Evolutionary conservation across 768 basidiomycete species (phyloP).

Genomic region (Rhizopogon rudus): DNA sequence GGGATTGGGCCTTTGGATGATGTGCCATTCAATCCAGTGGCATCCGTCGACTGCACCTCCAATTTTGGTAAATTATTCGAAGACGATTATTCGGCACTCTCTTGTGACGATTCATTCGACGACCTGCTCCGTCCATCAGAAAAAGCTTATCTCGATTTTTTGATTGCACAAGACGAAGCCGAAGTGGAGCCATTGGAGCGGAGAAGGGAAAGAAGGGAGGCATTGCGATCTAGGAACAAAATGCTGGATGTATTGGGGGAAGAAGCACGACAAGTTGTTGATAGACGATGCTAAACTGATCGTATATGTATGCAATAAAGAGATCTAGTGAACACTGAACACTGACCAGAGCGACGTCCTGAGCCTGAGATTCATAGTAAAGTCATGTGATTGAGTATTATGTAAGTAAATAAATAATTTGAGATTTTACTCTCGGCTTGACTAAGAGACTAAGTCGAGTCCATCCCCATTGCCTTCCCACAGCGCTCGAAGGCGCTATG

Average conservation of each 20-base stretch:
- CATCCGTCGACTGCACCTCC: neutral
- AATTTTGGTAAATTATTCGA: neutral
- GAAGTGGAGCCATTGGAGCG: slow-evolving; percentile 1
- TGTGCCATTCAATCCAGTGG: neutral
- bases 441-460: no score
- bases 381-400: no score
- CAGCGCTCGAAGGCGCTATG: no score
- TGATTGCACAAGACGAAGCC: neutral
- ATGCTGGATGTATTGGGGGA: slow-evolving; percentile 6
- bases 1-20: slow-evolving; percentile 2
- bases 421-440: no score
- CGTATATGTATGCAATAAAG: no score
- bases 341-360: no score
- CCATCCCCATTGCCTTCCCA: no score
- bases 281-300: neutral
- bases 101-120: neutral
- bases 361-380: no score
- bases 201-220: slow-evolving; percentile 3
- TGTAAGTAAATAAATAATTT: no score
- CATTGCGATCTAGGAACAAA: slow-evolving; percentile 4
- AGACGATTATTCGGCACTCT: neutral
- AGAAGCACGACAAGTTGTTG: slow-evolving; percentile 5
- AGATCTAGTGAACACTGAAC: no score
- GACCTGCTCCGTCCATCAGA: neutral
- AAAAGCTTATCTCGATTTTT: neutral